phyloP scores from a whole-genome alignment of 2,329 filamentous ascomycete species.

The Colletotrichum gloeosporioides region DNA sequence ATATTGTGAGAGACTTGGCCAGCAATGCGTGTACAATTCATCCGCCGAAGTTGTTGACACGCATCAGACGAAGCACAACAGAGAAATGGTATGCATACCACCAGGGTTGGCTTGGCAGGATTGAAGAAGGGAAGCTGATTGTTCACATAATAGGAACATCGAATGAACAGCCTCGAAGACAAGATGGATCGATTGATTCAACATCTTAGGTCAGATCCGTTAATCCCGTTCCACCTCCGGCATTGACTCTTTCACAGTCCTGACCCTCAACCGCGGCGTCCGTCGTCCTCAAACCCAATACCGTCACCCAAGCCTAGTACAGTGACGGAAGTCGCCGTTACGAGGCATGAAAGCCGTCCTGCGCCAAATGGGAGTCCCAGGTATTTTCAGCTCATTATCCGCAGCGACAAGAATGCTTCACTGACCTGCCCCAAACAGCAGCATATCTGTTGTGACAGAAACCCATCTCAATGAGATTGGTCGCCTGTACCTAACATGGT shows the following conservation, averaged over 20 bases:
- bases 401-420: rapidly evolving
- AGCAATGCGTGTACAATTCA: background rate
- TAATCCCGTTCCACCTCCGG: rapidly evolving
- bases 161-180: background rate
- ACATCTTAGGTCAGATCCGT: background rate
- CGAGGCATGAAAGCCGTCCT: background rate
- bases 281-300: background rate
- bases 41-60: background rate
- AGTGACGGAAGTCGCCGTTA: background rate
- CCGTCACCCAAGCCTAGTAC: background rate
- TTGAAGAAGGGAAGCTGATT: rapidly evolving
- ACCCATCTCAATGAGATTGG: background rate
- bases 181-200: constrained; percentile 10
- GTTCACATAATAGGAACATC: background rate
- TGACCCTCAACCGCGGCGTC: background rate
- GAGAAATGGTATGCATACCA: background rate
- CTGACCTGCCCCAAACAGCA: background rate
- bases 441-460: background rate
- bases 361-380: background rate
- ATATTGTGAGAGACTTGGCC: background rate
- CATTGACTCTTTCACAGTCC: background rate
- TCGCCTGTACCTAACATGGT: constrained; percentile 46
- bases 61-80: background rate
- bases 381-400: rapidly evolving
- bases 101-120: background rate